phyloP scores from a whole-genome alignment of 768 basidiomycete species.

The Crucibulum laeve region DNA sequence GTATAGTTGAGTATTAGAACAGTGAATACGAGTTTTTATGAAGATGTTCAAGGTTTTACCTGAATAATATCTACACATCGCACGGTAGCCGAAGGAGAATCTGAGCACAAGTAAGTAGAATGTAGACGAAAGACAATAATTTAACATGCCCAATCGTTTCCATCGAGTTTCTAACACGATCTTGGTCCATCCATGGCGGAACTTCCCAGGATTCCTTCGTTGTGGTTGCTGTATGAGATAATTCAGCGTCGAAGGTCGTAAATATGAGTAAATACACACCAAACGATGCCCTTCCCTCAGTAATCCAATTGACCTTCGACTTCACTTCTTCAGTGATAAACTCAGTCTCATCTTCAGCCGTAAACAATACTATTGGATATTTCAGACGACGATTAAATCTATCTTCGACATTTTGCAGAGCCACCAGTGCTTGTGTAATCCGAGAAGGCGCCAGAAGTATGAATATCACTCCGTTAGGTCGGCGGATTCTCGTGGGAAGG shows the following conservation, averaged over 20 bases:
- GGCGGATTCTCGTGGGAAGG: no score
- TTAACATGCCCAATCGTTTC: slow-evolving; percentile 16
- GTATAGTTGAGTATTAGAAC: neutral
- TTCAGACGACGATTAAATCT: slow-evolving; percentile 24
- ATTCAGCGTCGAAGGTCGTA: neutral
- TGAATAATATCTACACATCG: slow-evolving; percentile 26
- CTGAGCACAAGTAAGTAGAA: slow-evolving; percentile 4
- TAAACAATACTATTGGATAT: slow-evolving; percentile 24
- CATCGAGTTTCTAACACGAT: slow-evolving; percentile 16
- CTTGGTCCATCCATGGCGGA: slow-evolving; percentile 16
- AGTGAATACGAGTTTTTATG: neutral
- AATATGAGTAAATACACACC: slow-evolving; percentile 10
- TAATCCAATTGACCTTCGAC: slow-evolving; percentile 18
- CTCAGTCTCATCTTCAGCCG: slow-evolving; percentile 16
- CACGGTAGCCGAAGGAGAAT: slow-evolving; percentile 21
- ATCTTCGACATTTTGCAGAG: slow-evolving; percentile 22
- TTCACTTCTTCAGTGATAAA: slow-evolving; percentile 17
- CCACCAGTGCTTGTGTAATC: slow-evolving; percentile 19
- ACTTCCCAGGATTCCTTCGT: slow-evolving; percentile 19
- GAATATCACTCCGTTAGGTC: slow-evolving; percentile 21
- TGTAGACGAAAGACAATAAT: neutral
- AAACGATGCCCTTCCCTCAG: slow-evolving; percentile 20
- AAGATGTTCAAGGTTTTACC: slow-evolving; percentile 9
- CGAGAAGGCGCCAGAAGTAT: slow-evolving; percentile 21
- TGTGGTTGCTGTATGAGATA: slow-evolving; percentile 9